Conservation (phyloP, 305 asterid genomes). For the Caryopteris hybrid region DNA sequence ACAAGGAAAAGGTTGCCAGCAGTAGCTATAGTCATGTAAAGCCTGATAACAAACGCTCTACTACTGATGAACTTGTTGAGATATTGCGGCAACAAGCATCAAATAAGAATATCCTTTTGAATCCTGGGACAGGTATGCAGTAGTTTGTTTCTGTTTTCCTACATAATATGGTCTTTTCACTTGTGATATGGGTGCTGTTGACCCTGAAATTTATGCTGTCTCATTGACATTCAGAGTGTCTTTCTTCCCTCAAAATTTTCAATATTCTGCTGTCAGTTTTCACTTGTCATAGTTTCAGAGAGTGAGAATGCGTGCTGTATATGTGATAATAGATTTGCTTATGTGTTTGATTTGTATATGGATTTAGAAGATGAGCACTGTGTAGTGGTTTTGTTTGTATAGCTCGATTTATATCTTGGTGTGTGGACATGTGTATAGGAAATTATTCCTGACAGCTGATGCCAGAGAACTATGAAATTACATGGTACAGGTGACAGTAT, state of each 20-base stretch:
- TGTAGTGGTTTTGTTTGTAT: background rate
- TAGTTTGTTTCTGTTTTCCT: slow-evolving; percentile 3
- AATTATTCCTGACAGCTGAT: background rate
- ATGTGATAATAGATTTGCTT: background rate
- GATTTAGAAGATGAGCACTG: background rate
- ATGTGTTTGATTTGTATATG: background rate
- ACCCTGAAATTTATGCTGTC: background rate
- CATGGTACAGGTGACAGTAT: background rate
- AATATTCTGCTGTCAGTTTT: background rate
- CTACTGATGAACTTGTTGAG: slow-evolving; percentile 54
- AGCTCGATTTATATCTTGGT: background rate
- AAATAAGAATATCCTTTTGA: slow-evolving; percentile 29
- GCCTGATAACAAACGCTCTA: slow-evolving; percentile 33
- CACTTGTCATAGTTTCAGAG: background rate
- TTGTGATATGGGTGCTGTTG: slow-evolving; percentile 1
- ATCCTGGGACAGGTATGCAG: slow-evolving; percentile 28
- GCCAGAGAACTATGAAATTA: background rate
- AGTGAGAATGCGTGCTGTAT: background rate
- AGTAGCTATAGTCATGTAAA: slow-evolving; percentile 28
- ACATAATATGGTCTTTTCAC: background rate
- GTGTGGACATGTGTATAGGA: background rate
- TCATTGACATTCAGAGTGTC: background rate
- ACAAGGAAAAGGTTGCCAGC: slow-evolving; percentile 33
- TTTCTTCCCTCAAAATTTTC: background rate
- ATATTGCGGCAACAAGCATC: slow-evolving; percentile 69